phyloP scores from a whole-genome alignment of 768 basidiomycete species.

The Kwoniella heveanensis region DNA sequence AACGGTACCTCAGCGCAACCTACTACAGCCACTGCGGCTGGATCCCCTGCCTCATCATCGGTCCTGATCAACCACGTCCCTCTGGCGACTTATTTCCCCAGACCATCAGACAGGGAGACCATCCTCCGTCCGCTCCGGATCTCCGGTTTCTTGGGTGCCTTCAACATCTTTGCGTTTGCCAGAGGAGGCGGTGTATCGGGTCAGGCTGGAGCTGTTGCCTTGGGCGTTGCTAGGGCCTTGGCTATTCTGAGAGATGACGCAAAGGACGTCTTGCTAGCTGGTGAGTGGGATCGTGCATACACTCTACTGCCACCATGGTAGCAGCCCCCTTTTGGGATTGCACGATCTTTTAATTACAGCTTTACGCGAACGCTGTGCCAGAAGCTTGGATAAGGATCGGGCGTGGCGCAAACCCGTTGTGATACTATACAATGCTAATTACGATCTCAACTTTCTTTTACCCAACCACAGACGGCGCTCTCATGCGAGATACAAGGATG shows the following conservation, averaged over 20 bases:
- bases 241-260: conserved; percentile 68
- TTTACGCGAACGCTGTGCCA: too few relatives aligned
- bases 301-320: too few relatives aligned
- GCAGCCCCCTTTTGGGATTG: too few relatives aligned
- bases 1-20: neutral
- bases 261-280: conserved; percentile 68
- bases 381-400: too few relatives aligned
- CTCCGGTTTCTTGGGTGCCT: conserved; percentile 79
- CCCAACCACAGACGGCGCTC: conserved; percentile 70
- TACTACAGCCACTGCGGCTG: neutral
- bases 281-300: conserved; percentile 59
- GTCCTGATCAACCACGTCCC: conserved; percentile 85
- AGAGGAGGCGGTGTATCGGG: conserved; percentile 89
- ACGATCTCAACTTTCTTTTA: too few relatives aligned
- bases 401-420: too few relatives aligned
- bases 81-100: conserved; percentile 74
- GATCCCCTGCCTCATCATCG: conserved; percentile 59
- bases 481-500: conserved; percentile 92
- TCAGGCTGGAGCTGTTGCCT: conserved; percentile 82
- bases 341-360: too few relatives aligned
- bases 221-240: conserved; percentile 57
- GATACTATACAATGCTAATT: too few relatives aligned
- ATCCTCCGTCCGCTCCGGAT: conserved; percentile 81
- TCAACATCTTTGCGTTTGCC: conserved; percentile 71
- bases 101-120: conserved; percentile 74